These are phyloP conservation scores for Penicillium sp. DNA, from an alignment of 2,329 filamentous ascomycete genomes.

Conservation along the genomic window DNA sequence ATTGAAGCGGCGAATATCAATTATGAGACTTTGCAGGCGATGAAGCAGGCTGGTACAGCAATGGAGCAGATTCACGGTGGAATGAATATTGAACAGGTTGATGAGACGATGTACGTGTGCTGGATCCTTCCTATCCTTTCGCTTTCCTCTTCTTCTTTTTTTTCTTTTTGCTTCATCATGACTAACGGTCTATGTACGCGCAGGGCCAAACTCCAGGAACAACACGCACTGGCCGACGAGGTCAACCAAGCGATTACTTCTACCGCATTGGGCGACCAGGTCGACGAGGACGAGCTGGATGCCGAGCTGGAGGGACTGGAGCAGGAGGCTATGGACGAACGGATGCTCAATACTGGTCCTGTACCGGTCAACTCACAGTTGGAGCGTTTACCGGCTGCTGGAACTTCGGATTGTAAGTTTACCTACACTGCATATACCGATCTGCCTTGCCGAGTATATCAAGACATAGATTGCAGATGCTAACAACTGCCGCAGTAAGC, in stretches of 20 bases:
- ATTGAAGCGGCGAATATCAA: slow-evolving; percentile 99
- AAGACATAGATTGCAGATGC: not conserved
- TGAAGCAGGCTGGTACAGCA: slow-evolving; percentile 85
- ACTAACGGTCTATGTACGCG: slow-evolving; percentile 1
- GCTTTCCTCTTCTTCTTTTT: not conserved
- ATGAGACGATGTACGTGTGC: slow-evolving; percentile 82
- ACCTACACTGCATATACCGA: not conserved
- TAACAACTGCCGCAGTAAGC: slow-evolving; percentile 30
- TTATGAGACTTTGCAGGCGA: slow-evolving; percentile 88
- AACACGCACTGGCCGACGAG: slow-evolving; percentile 90
- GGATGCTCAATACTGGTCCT: slow-evolving; percentile 85
- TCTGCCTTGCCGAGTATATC: not conserved
- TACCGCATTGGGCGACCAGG: slow-evolving; percentile 63
- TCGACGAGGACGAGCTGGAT: slow-evolving; percentile 86
- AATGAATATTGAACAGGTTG: slow-evolving; percentile 90
- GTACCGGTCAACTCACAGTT: slow-evolving; percentile 79
- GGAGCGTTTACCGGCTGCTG: slow-evolving; percentile 71
- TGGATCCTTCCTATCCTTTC: not conserved
- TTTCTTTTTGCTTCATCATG: not conserved
- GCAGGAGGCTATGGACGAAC: slow-evolving; percentile 88
- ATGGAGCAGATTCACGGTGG: slow-evolving; percentile 93
- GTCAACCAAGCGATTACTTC: slow-evolving; percentile 82
- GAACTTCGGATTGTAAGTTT: slow-evolving; percentile 73
- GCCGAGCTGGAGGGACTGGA: slow-evolving; percentile 82
- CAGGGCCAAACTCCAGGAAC: slow-evolving; percentile 87